Percentiles rank a stretch among this genome's conserved stretches.
Conservation (phyloP, 2,329 filamentous ascomycete species). For the Ophiostoma himal-ulmi region DNA sequence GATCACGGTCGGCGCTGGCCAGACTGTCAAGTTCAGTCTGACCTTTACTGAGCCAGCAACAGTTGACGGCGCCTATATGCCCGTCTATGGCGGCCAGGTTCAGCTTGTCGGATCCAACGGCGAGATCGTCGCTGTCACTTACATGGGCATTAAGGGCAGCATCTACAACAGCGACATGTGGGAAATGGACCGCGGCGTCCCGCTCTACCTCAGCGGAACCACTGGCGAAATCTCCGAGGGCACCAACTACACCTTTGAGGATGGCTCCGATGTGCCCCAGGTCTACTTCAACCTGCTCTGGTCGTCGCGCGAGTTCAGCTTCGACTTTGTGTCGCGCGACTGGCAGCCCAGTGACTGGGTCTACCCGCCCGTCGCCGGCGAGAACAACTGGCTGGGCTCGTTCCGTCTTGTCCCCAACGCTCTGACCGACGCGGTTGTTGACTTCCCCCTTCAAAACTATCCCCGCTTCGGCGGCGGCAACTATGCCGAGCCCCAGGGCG, state of each 20-base stretch:
- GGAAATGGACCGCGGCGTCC: neutral
- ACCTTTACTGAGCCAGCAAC: neutral
- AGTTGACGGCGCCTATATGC: slow-evolving; percentile 29
- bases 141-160: slow-evolving; percentile 26
- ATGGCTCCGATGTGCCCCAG: slow-evolving; percentile 19
- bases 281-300: slow-evolving; percentile 26
- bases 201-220: neutral
- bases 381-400: slow-evolving; percentile 19
- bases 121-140: slow-evolving; percentile 33
- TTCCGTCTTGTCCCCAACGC: slow-evolving; percentile 10
- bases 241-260: slow-evolving; percentile 7
- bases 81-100: slow-evolving; percentile 35
- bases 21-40: neutral
- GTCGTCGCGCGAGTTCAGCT: slow-evolving; percentile 25
- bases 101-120: slow-evolving; percentile 32
- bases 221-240: neutral
- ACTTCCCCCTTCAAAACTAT: slow-evolving; percentile 18
- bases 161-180: slow-evolving; percentile 7
- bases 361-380: slow-evolving; percentile 21
- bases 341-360: slow-evolving; percentile 21
- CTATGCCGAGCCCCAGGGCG: slow-evolving; percentile 13
- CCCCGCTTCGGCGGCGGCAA: neutral
- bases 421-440: neutral
- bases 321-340: slow-evolving; percentile 21
- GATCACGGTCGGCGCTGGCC: neutral